Evolutionary conservation across 768 basidiomycete genomes (phyloP).

Genomic region (Hericium rajendrae): DNA sequence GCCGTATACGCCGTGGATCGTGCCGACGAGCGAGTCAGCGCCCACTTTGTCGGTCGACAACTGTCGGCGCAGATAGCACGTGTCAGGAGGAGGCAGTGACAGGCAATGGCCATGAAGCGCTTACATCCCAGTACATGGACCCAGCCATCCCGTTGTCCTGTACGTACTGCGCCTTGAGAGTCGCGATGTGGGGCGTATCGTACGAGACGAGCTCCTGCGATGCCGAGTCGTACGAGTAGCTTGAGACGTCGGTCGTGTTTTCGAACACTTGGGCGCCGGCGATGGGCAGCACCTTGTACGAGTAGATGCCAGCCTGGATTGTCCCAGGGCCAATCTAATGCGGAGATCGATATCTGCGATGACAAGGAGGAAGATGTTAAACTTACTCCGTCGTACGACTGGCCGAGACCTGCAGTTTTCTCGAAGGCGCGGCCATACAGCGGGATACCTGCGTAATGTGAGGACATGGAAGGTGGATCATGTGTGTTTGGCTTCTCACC

Average conservation of each 20-base stretch:
- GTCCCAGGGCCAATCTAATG: conserved; percentile 61
- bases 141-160: conserved; percentile 49
- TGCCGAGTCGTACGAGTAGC: conserved; percentile 67
- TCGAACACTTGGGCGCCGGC: conserved; percentile 43
- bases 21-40: conserved; percentile 46
- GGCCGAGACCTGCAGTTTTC: conserved; percentile 55
- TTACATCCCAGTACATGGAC: conserved; percentile 65
- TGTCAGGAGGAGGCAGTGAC: not conserved
- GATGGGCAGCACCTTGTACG: conserved; percentile 65
- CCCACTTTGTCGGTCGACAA: conserved; percentile 55
- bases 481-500: conserved; percentile 26
- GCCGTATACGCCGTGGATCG: conserved; percentile 37
- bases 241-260: conserved; percentile 59
- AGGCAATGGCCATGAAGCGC: not conserved
- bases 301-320: conserved; percentile 61
- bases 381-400: conserved; percentile 56
- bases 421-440: conserved; percentile 76
- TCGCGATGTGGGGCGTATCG: conserved; percentile 62
- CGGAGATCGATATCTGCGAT: not conserved
- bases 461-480: not conserved
- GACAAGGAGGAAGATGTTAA: not conserved
- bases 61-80: conserved; percentile 9
- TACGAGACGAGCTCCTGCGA: conserved; percentile 66
- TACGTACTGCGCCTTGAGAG: conserved; percentile 61
- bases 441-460: conserved; percentile 48